Evolutionary conservation across 2,329 filamentous ascomycete genomes (phyloP), one percentile per base, ranked within the genome.

Genomic region (Pezicula neosporulosa): DNA sequence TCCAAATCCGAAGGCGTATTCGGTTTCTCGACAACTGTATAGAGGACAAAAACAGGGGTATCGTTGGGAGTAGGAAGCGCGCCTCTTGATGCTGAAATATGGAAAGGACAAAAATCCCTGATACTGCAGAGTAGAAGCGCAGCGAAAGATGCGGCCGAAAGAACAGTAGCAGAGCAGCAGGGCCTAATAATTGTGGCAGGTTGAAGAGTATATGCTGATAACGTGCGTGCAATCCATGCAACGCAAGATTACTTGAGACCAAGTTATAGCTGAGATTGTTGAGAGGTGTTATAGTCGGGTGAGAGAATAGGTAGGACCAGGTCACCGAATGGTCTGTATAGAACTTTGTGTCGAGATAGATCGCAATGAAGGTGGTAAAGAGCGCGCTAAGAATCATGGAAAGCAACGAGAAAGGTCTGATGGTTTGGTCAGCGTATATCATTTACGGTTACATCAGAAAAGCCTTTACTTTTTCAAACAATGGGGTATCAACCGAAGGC

Each of bases 341-440:
- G 68, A 95, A 97, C 43, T 83, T 80, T 3, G 93, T 97, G 69
- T 99, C 94, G 51, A 90, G 77, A 51, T 82, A 81, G 60, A 97
- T 81, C 38, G 91, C 93, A 57, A 93, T 69, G 51, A 83, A 76
- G 44, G 84, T 76, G 47, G 90, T 92, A 46, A 85, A 66, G 35
- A 87, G 67, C 30, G 82, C 89, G 55, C 87, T 86, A 49, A 81
- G 63, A 49, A 82, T 66, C 61, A 94, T 77, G 51, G 82, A 79
- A 56, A 83, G 64, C 45, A 96, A 72, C 49, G 82, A 80, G 39
- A 77, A 66, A 54, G 81, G 82, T 66, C 81, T 83, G 56, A 53
- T 28, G 18, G 24, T 24, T 12, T 30, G 30, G 48, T 61, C 50
- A 60, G 55, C 18, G 41, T 41, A 6, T 19, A 41, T 15, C 42